These are phyloP conservation scores for Geotrichum aggregatum DNA, from an alignment of 1,139 yeast species.

Conservation along the genomic window DNA sequence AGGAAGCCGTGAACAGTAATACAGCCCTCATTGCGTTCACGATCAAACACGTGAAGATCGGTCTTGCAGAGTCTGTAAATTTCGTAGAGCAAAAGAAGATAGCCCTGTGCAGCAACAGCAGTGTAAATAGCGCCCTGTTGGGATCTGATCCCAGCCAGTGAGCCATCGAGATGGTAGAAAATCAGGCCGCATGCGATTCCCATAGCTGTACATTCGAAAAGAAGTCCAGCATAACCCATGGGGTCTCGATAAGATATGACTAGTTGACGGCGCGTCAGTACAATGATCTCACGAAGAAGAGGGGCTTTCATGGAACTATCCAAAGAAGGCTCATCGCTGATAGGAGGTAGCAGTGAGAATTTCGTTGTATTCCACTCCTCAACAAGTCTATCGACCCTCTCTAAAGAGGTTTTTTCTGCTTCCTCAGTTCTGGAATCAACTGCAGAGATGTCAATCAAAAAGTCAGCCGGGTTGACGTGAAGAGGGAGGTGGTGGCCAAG, in stretches of 20 bases:
- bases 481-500: conserved; percentile 48
- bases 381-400: conserved; percentile 48
- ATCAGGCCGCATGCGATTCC: conserved; percentile 73
- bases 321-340: background rate
- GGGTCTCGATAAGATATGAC: conserved; percentile 57
- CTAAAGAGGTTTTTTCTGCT: conserved; percentile 45
- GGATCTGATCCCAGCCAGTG: conserved; percentile 65
- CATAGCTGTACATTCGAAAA: conserved; percentile 53
- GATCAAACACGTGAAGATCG: conserved; percentile 65
- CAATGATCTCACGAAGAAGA: conserved; percentile 50
- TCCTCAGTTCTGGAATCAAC: conserved; percentile 50
- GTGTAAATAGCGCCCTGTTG: conserved; percentile 61
- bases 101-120: conserved; percentile 62
- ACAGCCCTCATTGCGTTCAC: conserved; percentile 71
- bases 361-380: conserved; percentile 46
- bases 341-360: background rate
- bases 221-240: conserved; percentile 50
- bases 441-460: conserved; percentile 64
- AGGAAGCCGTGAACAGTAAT: conserved; percentile 66
- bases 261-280: conserved; percentile 55
- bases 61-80: conserved; percentile 63
- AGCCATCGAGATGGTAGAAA: conserved; percentile 59
- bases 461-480: conserved; percentile 58
- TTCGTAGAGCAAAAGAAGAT: conserved; percentile 66
- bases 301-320: conserved; percentile 31